Evolutionary conservation across 148 eudicot species (phyloP), one percentile per base, ranked within the genome.

Genomic region (Vaccinium myrtillus): DNA sequence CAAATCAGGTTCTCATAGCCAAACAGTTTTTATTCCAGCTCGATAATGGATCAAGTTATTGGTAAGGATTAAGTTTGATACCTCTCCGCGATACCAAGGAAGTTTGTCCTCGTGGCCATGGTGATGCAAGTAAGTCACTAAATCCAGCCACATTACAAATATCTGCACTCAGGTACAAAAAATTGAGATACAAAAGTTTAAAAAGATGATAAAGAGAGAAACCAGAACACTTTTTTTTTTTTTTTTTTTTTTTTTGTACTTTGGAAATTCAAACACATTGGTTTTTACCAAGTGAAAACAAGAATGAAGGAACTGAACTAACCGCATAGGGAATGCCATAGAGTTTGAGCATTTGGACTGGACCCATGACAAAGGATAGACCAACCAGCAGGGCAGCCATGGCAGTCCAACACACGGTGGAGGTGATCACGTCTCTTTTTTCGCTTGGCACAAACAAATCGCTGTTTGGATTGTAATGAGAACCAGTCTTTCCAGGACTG

Each of bases 401-500:
- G 19, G 90, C 91, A 6, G 63, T 65, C 94, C 94, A 92, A 79
- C 92, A 89, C 51, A 87, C 70, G 1, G 94, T 87, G 12, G 94
- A 92, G 19, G 91, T 92, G 86, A 90, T 88, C 39, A 92, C 87
- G 59, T 89, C 89, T 67, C 89, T 87, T 84, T 78, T 87, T 71
- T 92, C 94, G 8, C 73, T 83, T 43, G 90, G 89, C 53, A 77
- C 83, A 83, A 92, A 92, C 85, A 92, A 75, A 21, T 89, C 89
- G 30, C 94, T 92, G 82, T 79, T 84, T 6, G 94, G 94, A 77
- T 90, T 59, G 61, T 82, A 92, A 85, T 92, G 94, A 6, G 94
- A 92, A 18, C 94, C 94, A 5, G 78, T 86, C 85, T 92, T 92
- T 75, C 92, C 94, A 0, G 93, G 93, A 77, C 90, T 89, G 85